Percentiles rank a stretch among this genome's conserved stretches.
Evolutionary conservation across 768 basidiomycete genomes (phyloP).

Genomic region (Strobilomyces echinocephalus): DNA sequence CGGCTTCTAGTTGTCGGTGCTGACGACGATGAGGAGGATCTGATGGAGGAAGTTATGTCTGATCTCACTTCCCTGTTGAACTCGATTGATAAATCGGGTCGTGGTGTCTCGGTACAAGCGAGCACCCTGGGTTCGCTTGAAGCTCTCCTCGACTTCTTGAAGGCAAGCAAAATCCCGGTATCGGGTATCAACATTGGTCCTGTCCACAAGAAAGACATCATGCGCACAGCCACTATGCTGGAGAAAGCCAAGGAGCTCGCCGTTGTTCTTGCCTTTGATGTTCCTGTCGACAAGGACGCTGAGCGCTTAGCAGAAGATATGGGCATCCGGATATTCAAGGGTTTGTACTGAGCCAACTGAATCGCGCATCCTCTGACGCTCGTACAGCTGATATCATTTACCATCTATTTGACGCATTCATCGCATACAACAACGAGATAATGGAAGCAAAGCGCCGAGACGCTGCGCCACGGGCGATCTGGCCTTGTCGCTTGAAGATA

Average conservation of each 20-base stretch:
- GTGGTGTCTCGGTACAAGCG: conserved; percentile 95
- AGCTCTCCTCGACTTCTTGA: conserved; percentile 93
- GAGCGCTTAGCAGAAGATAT: conserved; percentile 89
- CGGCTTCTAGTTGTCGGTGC: conserved; percentile 88
- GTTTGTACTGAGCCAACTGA: conserved; percentile 37
- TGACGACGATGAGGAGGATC: conserved; percentile 94
- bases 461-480: conserved; percentile 91
- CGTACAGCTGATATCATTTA: conserved; percentile 93
- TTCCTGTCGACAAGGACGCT: conserved; percentile 88
- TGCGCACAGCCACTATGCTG: conserved; percentile 89
- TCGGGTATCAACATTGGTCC: conserved; percentile 97
- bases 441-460: conserved; percentile 87
- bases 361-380: neutral
- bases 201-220: conserved; percentile 91
- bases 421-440: conserved; percentile 88
- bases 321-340: conserved; percentile 92
- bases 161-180: conserved; percentile 93
- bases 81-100: conserved; percentile 92
- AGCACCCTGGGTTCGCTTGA: conserved; percentile 96
- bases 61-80: conserved; percentile 85
- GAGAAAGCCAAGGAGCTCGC: conserved; percentile 95
- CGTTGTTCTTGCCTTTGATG: conserved; percentile 95
- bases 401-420: conserved; percentile 95
- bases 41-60: conserved; percentile 94
- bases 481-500: conserved; percentile 91